Conservation (phyloP, 495 filamentous ascomycete species). For the Lasiosphaeriaceae sp. region DNA sequence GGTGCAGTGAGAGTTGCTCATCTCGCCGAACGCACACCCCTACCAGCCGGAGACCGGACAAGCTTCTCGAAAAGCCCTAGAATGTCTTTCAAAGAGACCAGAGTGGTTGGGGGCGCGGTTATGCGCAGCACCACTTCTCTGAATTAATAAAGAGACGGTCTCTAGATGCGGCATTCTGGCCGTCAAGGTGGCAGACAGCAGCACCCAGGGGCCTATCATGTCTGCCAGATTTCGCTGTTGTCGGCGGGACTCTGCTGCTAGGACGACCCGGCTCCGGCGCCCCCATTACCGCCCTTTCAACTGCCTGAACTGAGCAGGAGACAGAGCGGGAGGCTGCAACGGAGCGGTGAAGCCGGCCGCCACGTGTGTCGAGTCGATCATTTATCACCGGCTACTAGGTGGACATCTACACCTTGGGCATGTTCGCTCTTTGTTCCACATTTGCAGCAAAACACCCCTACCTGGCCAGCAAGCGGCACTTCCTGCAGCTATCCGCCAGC, state of each 20-base stretch:
- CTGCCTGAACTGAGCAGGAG: background rate
- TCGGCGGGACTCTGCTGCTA: background rate
- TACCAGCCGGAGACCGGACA: background rate
- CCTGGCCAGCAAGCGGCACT: conserved; percentile 39
- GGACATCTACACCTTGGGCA: conserved; percentile 32
- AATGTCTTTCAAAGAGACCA: conserved; percentile 17
- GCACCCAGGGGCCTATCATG: background rate
- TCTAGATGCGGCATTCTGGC: background rate
- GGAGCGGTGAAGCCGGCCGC: conserved; percentile 18
- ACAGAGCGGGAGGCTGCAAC: background rate
- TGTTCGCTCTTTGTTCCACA: conserved; percentile 43
- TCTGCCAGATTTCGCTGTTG: background rate
- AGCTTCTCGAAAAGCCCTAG: conserved; percentile 32
- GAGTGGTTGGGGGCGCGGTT: conserved; percentile 23
- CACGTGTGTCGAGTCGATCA: conserved; percentile 52
- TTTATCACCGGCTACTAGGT: conserved; percentile 25
- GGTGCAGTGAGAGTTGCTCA: conserved; percentile 35
- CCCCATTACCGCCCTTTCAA: background rate
- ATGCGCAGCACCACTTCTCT: conserved; percentile 32
- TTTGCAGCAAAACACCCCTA: conserved; percentile 30
- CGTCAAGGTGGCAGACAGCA: background rate
- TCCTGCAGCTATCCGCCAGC: conserved; percentile 48
- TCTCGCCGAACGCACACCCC: conserved; percentile 28
- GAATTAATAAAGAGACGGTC: background rate
- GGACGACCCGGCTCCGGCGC: background rate